Percentiles rank a stretch among this genome's conserved stretches.
These are phyloP conservation scores for Gelatoporia subvermispora DNA, from an alignment of 768 basidiomycete genomes.

Conservation along the genomic window DNA sequence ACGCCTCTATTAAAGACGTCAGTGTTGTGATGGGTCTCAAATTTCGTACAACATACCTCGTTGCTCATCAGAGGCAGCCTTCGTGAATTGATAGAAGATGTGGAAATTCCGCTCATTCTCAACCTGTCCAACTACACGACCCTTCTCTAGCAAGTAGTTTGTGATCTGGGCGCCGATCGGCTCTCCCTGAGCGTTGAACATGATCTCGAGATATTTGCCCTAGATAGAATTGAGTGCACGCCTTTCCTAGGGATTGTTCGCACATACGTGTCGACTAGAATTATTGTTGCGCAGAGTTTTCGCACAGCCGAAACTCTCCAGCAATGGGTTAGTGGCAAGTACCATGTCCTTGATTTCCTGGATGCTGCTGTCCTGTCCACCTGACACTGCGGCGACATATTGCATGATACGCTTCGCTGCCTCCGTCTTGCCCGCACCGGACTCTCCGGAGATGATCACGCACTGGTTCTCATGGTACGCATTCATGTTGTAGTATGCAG, in stretches of 20 bases:
- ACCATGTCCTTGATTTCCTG: slow-evolving; percentile 99
- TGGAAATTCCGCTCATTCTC: slow-evolving; percentile 97
- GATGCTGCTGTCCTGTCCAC: slow-evolving; percentile 83
- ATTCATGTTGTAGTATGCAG: slow-evolving; percentile 98
- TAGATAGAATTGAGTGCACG: slow-evolving; percentile 27
- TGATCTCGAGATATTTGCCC: slow-evolving; percentile 99
- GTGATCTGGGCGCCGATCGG: slow-evolving; percentile 98
- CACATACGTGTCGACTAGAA: slow-evolving; percentile 91
- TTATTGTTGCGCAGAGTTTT: slow-evolving; percentile 99
- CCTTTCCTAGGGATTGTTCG: neutral
- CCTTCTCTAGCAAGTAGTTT: slow-evolving; percentile 96
- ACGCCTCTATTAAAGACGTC: slow-evolving; percentile 59
- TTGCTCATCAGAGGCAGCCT: slow-evolving; percentile 85
- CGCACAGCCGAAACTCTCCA: slow-evolving; percentile 98
- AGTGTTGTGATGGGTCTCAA: neutral
- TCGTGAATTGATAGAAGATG: slow-evolving; percentile 99
- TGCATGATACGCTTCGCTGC: slow-evolving; percentile 99
- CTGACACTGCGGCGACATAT: slow-evolving; percentile 96
- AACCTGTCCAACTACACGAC: slow-evolving; percentile 93
- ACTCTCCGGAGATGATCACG: slow-evolving; percentile 99
- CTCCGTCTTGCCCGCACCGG: slow-evolving; percentile 98
- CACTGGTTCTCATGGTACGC: slow-evolving; percentile 99
- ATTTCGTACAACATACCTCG: slow-evolving; percentile 51
- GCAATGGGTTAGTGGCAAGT: slow-evolving; percentile 91
- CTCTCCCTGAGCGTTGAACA: slow-evolving; percentile 92